Evolutionary conservation across 495 filamentous ascomycete genomes (phyloP).

Genomic region (Astrocystis sublimbata): DNA sequence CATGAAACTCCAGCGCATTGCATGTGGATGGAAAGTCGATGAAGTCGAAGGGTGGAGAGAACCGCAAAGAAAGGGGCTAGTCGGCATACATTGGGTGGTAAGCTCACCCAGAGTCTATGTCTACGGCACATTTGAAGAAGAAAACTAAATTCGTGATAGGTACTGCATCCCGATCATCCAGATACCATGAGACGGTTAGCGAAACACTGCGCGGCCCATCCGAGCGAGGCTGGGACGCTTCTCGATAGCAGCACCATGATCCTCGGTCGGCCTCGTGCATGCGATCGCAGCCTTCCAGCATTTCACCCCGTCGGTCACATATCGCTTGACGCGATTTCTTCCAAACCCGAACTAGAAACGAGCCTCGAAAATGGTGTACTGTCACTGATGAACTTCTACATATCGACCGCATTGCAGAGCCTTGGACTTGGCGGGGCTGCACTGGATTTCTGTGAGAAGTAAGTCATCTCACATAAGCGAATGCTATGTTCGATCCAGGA

Average conservation of each 20-base stretch:
- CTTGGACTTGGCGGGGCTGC: constrained; percentile 13
- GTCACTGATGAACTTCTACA: constrained; percentile 33
- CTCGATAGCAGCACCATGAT: constrained; percentile 24
- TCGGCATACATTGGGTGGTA: constrained; percentile 25
- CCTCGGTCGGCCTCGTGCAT: constrained; percentile 16
- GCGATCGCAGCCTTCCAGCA: not conserved
- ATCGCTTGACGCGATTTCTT: constrained; percentile 18
- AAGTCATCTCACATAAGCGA: not conserved
- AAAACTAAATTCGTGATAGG: not conserved
- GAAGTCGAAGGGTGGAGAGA: constrained; percentile 21
- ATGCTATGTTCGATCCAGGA: not conserved
- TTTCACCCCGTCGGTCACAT: constrained; percentile 41
- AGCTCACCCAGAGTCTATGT: not conserved
- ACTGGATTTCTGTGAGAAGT: constrained; percentile 5
- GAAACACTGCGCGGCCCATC: constrained; percentile 11
- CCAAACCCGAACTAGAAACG: constrained; percentile 15
- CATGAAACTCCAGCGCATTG: constrained; percentile 33
- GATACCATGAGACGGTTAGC: not conserved
- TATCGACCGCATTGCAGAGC: constrained; percentile 23
- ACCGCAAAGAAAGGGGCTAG: constrained; percentile 12
- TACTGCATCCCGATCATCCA: constrained; percentile 12
- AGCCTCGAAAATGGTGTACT: constrained; percentile 14
- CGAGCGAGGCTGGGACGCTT: constrained; percentile 22
- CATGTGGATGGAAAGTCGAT: constrained; percentile 36
- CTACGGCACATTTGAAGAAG: not conserved